These are phyloP conservation scores for Alternaria conjuncta DNA, from an alignment of 2,329 filamentous ascomycete species.

Conservation along the genomic window DNA sequence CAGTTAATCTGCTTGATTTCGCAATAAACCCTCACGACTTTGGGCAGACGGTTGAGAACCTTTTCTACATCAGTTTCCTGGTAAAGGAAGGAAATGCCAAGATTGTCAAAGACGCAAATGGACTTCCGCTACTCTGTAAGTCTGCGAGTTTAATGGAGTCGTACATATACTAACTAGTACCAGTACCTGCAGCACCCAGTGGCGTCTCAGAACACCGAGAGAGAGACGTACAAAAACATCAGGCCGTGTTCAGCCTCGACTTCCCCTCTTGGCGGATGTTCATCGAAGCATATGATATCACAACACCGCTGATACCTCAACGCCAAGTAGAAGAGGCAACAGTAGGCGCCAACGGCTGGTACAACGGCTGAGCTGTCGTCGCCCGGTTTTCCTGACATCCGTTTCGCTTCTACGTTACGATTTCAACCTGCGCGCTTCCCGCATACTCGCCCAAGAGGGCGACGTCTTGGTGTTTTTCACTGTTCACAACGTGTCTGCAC, in stretches of 20 bases:
- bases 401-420: neutral
- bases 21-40: constrained; percentile 90
- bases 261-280: constrained; percentile 82
- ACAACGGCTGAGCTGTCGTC: constrained; percentile 13
- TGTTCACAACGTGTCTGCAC: neutral
- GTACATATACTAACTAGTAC: constrained; percentile 6
- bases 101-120: constrained; percentile 74
- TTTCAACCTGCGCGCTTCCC: neutral
- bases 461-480: neutral
- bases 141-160: constrained; percentile 22
- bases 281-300: constrained; percentile 76
- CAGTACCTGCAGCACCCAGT: constrained; percentile 55
- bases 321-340: constrained; percentile 53
- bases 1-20: constrained; percentile 80
- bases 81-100: constrained; percentile 83
- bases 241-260: constrained; percentile 88
- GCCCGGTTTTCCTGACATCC: too few species aligned
- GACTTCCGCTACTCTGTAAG: constrained; percentile 81
- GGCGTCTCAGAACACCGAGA: constrained; percentile 62
- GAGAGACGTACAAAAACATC: constrained; percentile 65
- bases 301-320: constrained; percentile 84
- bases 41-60: constrained; percentile 92
- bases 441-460: neutral
- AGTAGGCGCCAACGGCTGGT: constrained; percentile 36
- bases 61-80: constrained; percentile 96